Evolutionary conservation across 2,329 filamentous ascomycete species (phyloP).

Genomic region (Fusarium torreyae): DNA sequence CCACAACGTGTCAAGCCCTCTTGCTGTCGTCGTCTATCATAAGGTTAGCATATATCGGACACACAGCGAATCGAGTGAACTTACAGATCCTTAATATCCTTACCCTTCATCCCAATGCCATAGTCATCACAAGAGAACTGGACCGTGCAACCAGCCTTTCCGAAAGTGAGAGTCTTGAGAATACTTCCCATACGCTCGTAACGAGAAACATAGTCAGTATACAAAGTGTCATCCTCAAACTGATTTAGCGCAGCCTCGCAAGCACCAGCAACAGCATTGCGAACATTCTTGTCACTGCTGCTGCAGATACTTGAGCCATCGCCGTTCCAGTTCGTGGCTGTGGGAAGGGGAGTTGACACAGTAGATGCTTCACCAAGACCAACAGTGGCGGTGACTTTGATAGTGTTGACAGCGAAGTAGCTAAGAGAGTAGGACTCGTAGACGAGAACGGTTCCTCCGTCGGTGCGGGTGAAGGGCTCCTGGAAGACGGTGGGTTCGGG

Average conservation of each 20-base stretch:
- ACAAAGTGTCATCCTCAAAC: constrained; percentile 21
- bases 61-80: fast-evolving
- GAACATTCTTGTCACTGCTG: constrained; percentile 10
- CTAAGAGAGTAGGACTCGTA: constrained; percentile 18
- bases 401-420: constrained; percentile 13
- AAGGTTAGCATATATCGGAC: not conserved
- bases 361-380: constrained; percentile 16
- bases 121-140: constrained; percentile 28
- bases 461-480: not conserved
- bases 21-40: not conserved
- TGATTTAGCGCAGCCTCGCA: constrained; percentile 6
- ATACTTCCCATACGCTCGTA: constrained; percentile 24
- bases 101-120: constrained; percentile 28
- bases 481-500: constrained; percentile 13
- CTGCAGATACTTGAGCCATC: constrained; percentile 7
- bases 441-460: constrained; percentile 2
- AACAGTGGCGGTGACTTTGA: constrained; percentile 7
- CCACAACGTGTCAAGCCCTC: constrained; percentile 1
- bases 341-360: constrained; percentile 11
- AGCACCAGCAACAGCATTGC: not conserved
- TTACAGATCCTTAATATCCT: constrained; percentile 24
- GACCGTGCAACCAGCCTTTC: constrained; percentile 14
- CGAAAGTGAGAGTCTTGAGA: constrained; percentile 2
- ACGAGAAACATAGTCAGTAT: constrained; percentile 3
- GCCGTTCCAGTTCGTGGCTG: constrained; percentile 1